Base-by-base conservation (phyloP, 2,329 filamentous ascomycete species). In the Curvularia verruculosa region DNA sequence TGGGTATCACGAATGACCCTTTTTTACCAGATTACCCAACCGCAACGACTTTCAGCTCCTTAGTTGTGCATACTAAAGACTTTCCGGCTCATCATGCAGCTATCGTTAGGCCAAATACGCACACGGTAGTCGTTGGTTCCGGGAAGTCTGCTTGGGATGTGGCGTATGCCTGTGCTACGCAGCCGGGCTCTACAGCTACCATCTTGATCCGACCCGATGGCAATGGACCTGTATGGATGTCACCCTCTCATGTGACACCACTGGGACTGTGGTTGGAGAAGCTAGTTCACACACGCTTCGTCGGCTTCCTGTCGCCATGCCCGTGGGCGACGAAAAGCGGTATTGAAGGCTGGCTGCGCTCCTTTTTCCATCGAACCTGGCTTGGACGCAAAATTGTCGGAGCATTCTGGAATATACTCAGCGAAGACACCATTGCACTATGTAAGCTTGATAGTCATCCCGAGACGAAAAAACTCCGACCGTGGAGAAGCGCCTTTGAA, bases 261-360 rank as follows among this genome's bases (percentile, higher is more conserved):
- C 69, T 89, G n/a, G 87, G 87, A 71, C 83, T 82, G 56, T 86
- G 85, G 82, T 77, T 91, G 0, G 89, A 92, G 73, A 85, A 88
- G 65, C 81, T 92, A 4, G 82, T 88, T 3, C 83, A 84, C 29
- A 88, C 85, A 0, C 85, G 90, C 0, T 81, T 89, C 61, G 76
- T 92, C 51, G 89, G 86, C 1, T 92, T 88, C 86, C 86, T 93
- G 74, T 87, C 85, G 49, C 90, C 90, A 0, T 92, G 89, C 69
- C 82, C 89, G 13, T 93, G 88, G 87, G 88, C 87, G 4, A 79
- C 81, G 1, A 83, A 81, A 1, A 87, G 87, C 66, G 88, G 87
- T 1, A 89, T 83, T 61, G 77, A 71, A 58, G 66, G 81, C 12
- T 77, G 76, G 10, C 77, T 85, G 1, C 81, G 85, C 3, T 68